Evolutionary conservation across 371 early-diverging fungal genomes (phyloP).

Genomic region (Mortierella sp.): DNA sequence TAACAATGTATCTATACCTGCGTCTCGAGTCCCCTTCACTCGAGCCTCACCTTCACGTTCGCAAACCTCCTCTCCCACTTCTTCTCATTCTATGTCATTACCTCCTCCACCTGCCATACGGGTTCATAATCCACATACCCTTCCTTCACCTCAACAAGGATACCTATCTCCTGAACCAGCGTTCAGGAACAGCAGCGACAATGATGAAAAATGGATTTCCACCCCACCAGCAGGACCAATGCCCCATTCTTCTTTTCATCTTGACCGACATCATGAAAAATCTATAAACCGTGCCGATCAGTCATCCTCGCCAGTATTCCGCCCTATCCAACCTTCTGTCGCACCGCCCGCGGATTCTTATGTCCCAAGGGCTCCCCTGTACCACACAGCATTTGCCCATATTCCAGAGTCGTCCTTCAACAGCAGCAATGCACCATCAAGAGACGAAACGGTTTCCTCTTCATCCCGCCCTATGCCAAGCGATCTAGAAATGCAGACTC

Average conservation of each 20-base stretch:
- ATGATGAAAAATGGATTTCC: neutral
- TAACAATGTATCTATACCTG: neutral
- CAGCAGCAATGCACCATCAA: conserved; percentile 11
- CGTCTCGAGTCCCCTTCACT: too few species aligned
- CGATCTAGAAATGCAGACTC: too few species aligned
- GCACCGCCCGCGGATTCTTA: conserved; percentile 1
- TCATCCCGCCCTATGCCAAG: neutral
- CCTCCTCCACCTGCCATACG: conserved; percentile 19
- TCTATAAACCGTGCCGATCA: neutral
- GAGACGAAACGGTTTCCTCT: conserved; percentile 16
- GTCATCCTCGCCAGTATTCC: neutral
- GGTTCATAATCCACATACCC: conserved; percentile 15
- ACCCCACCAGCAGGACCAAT: neutral
- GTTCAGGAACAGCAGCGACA: neutral
- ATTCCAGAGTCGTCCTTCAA: neutral
- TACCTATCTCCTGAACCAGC: neutral
- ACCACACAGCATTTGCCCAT: conserved; percentile 9
- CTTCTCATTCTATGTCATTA: neutral
- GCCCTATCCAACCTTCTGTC: conserved; percentile 7
- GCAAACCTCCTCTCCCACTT: neutral
- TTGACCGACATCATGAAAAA: conserved; percentile 12
- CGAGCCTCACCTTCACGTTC: neutral
- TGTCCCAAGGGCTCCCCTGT: conserved; percentile 1
- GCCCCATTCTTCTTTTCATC: conserved; percentile 1
- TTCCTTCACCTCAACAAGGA: neutral